Evolutionary conservation across 208 protist genomes (phyloP), one percentile per base, ranked within the genome.

Genomic region (Angomonas deanei): DNA sequence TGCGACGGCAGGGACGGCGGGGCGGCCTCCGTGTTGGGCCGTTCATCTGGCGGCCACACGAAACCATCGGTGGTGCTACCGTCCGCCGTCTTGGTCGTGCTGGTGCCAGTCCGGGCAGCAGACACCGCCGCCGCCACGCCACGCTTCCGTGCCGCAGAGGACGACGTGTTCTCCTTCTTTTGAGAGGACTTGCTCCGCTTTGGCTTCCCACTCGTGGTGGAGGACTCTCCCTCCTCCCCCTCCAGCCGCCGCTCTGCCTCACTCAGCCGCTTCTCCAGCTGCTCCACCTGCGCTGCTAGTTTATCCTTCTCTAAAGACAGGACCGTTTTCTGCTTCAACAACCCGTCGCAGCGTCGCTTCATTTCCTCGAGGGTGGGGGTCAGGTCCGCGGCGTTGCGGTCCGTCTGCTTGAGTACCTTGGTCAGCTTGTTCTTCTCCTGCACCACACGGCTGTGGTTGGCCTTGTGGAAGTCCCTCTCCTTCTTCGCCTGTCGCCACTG

Each of bases 391-490:
- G 84, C 84, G 56, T 95, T 82, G 61, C 76, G 54, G 42, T 89
- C 74, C 3, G 88, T 78, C 58, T 91, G 79, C 61, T 78, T 76
- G 38, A 97, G 72, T 53, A 92, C 71, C 66, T 82, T 84, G 36
- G 54, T 57, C 31, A 96, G 54, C 53, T 78, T 76, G 34, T 84
- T 84, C 47, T 91, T 93, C 58, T 95, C 88, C 73, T 96, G 90
- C 54, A 96, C 84, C 15, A 94, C 83, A 36, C 88, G 82, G 38
- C 88, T 88, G 70, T 97, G 90, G 56, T 79, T 89, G 47, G 77
- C 72, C 33, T 88, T 82, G 70, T 97, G 93, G 64, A 91, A 96
- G 58, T 96, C 91, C 36, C 87, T 77, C 32, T 96, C 91, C 54
- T 95, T 93, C 56, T 88, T 84, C 19, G 92, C 68, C 64, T 87